A percentile compares a stretch with the other conserved stretches of the same genome.
Conservation (phyloP, 768 basidiomycete genomes). For the Lentinula detonsa region DNA sequence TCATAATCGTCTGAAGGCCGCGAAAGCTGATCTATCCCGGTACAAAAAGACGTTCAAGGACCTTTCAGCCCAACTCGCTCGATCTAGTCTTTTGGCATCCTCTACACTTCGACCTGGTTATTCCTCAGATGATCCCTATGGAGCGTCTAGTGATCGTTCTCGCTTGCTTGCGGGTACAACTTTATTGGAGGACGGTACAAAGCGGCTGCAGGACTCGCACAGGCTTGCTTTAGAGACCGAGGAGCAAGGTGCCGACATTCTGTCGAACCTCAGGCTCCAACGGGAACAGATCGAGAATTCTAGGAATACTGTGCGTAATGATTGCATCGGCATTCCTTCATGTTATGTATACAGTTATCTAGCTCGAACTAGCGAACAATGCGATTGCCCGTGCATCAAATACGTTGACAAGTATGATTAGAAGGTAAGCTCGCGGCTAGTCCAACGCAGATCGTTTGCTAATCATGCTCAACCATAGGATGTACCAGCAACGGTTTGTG, state of each 20-base stretch:
- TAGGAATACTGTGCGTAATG: constrained; percentile 67
- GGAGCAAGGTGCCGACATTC: constrained; percentile 88
- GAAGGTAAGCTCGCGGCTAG: constrained; percentile 54
- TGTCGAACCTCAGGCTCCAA: constrained; percentile 79
- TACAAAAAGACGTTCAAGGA: constrained; percentile 83
- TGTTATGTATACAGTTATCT: constrained; percentile 1
- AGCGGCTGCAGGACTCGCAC: constrained; percentile 84
- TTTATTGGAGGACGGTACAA: constrained; percentile 76
- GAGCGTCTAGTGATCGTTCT: constrained; percentile 62
- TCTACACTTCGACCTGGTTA: constrained; percentile 24
- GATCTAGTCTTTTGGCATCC: constrained; percentile 71
- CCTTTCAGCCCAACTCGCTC: constrained; percentile 59
- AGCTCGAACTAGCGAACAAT: constrained; percentile 83
- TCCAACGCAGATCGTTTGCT: constrained; percentile 11
- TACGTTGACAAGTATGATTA: constrained; percentile 93
- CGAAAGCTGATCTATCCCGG: constrained; percentile 68
- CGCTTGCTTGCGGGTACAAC: constrained; percentile 75
- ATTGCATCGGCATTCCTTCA: neutral
- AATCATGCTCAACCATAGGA: constrained; percentile 46
- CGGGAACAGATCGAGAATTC: constrained; percentile 94
- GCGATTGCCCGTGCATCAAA: constrained; percentile 89
- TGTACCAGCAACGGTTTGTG: constrained; percentile 93
- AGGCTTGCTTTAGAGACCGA: constrained; percentile 95
- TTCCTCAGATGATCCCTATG: constrained; percentile 79
- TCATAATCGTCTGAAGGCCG: constrained; percentile 63